Conservation (phyloP, 331 rosid species). For the Quercus lobata region DNA sequence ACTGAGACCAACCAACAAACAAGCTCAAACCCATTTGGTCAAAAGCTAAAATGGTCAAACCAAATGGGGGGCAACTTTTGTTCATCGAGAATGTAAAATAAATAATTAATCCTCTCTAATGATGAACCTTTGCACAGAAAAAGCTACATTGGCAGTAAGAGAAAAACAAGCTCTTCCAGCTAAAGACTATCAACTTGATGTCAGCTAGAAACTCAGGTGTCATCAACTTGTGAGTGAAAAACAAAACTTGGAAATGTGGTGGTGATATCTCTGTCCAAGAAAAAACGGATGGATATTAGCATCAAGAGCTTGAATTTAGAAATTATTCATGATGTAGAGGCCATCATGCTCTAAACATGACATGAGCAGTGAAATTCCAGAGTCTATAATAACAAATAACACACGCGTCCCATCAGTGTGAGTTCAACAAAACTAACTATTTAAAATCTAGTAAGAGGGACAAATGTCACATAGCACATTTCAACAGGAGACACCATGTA, state of each 20-base stretch:
- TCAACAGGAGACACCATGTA: neutral
- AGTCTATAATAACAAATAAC: neutral
- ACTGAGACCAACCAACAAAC: slow-evolving; percentile 14
- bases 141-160: slow-evolving; percentile 9
- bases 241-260: slow-evolving; percentile 96
- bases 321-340: neutral
- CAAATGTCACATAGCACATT: neutral
- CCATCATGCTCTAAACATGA: neutral
- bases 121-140: slow-evolving; percentile 16
- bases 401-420: neutral
- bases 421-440: neutral
- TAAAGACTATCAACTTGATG: slow-evolving; percentile 19
- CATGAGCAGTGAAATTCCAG: neutral
- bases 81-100: slow-evolving; percentile 13
- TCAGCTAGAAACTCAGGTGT: slow-evolving; percentile 30
- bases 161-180: slow-evolving; percentile 14
- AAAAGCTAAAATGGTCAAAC: slow-evolving; percentile 17
- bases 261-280: slow-evolving; percentile 84
- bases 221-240: slow-evolving; percentile 65
- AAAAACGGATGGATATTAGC: slow-evolving; percentile 12
- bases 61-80: slow-evolving; percentile 17
- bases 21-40: slow-evolving; percentile 27
- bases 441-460: neutral
- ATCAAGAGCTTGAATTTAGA: slow-evolving; percentile 5
- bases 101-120: slow-evolving; percentile 4